Evolutionary conservation across 108 stramenopile genomes (phyloP).

Genomic region (Skeletonema marinoi): DNA sequence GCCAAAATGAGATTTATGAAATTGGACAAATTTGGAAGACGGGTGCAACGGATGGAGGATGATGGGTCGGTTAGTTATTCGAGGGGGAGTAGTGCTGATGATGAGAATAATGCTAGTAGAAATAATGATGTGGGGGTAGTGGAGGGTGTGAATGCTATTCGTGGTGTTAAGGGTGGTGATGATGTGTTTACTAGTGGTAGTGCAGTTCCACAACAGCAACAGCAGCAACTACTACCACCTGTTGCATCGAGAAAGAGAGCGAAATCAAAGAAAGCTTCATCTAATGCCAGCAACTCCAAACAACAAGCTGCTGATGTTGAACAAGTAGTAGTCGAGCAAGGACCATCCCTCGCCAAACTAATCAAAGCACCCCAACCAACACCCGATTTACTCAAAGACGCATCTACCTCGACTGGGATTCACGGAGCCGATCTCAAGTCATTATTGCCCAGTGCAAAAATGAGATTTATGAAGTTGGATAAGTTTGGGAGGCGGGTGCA

Average conservation of each 20-base stretch:
- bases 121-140: no score
- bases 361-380: background rate
- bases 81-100: background rate
- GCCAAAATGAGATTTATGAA: constrained; percentile 21
- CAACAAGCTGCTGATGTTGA: no score
- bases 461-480: constrained; percentile 14
- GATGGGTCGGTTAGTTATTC: constrained; percentile 25
- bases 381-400: background rate
- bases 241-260: no score
- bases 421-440: constrained; percentile 5
- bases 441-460: constrained; percentile 20
- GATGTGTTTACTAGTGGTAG: background rate
- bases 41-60: constrained; percentile 39
- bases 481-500: constrained; percentile 12
- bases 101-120: background rate
- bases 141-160: no score
- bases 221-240: no score
- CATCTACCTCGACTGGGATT: background rate
- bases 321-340: background rate
- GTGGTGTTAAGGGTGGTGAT: background rate
- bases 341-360: background rate
- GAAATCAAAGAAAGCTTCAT: no score
- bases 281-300: no score
- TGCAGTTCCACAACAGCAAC: background rate
- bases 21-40: constrained; percentile 33